phyloP scores from a whole-genome alignment of 164 flowering plant genomes.

The Euptelea pleiosperma region DNA sequence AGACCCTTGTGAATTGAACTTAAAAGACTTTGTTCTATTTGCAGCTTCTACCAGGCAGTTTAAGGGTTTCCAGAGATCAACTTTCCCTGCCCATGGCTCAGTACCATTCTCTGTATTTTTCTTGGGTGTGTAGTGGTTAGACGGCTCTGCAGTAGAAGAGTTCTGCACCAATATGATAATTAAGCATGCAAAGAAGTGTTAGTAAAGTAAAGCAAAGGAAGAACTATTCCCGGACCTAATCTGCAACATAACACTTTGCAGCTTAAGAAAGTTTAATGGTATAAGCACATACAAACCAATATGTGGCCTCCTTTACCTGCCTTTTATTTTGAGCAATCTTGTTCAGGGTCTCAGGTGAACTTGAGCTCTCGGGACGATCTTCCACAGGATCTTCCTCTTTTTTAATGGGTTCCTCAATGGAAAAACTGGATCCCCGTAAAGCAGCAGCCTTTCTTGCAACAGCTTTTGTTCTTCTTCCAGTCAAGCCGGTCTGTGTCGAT shows the following conservation, averaged over 20 bases:
- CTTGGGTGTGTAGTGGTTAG: conserved; percentile 28
- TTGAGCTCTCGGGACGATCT: conserved; percentile 48
- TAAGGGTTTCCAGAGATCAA: conserved; percentile 85
- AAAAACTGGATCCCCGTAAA: conserved; percentile 48
- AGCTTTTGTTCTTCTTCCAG: conserved; percentile 79
- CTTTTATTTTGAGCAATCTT: conserved; percentile 43
- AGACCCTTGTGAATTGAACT: conserved; percentile 44
- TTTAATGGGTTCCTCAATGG: conserved; percentile 41
- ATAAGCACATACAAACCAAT: not conserved
- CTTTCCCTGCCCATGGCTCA: conserved; percentile 52
- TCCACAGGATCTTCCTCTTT: conserved; percentile 52
- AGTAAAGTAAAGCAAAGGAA: not conserved
- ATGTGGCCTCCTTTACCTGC: conserved; percentile 43
- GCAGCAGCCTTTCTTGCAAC: conserved; percentile 55
- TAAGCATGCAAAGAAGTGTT: not conserved
- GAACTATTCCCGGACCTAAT: not conserved
- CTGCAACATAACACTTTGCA: not conserved
- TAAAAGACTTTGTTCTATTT: conserved; percentile 68
- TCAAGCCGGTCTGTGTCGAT: conserved; percentile 53
- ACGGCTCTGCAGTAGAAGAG: conserved; percentile 47
- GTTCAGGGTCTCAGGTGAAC: conserved; percentile 56
- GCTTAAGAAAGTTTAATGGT: not conserved
- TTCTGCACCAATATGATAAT: conserved; percentile 37
- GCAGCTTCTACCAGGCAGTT: conserved; percentile 92
- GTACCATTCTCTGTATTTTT: conserved; percentile 39